A percentile compares a stretch with the other conserved stretches of the same genome.
These are phyloP conservation scores for Plenodomus lindquistii DNA, from an alignment of 2,329 filamentous ascomycete genomes.

Conservation along the genomic window DNA sequence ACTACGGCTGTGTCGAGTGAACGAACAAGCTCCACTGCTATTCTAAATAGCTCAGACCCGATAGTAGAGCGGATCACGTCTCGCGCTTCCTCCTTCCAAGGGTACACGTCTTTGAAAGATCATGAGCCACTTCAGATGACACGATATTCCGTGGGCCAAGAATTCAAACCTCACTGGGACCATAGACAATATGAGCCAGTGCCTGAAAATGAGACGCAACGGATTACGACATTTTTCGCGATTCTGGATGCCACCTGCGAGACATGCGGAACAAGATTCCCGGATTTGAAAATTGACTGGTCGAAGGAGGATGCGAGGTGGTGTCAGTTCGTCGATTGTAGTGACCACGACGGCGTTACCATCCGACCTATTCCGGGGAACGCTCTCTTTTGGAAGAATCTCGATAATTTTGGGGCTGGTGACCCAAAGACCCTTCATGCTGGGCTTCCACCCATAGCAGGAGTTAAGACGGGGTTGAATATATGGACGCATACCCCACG, in stretches of 20 bases:
- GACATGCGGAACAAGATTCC: conserved; percentile 1
- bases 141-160: neutral
- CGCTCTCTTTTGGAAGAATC: conserved; percentile 4
- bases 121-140: conserved; percentile 1
- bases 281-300: neutral
- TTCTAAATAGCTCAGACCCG: neutral
- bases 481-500: conserved; percentile 1
- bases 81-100: conserved; percentile 1
- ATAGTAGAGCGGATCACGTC: neutral
- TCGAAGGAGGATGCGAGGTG: conserved; percentile 1
- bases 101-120: neutral
- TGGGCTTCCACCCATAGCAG: conserved; percentile 1
- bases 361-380: conserved; percentile 1
- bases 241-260: conserved; percentile 1
- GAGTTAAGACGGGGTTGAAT: conserved; percentile 1
- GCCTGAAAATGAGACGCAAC: neutral
- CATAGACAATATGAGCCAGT: neutral
- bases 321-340: conserved; percentile 1
- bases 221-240: conserved; percentile 2
- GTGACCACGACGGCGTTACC: neutral
- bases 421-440: neutral
- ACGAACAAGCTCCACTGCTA: neutral
- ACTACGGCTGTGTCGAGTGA: too few species aligned
- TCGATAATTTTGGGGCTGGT: neutral
- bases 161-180: conserved; percentile 3